A percentile compares a stretch with the other conserved stretches of the same genome.
phyloP scores from a whole-genome alignment of 345 rosid species.

The Erysimum cheiranthoides region DNA sequence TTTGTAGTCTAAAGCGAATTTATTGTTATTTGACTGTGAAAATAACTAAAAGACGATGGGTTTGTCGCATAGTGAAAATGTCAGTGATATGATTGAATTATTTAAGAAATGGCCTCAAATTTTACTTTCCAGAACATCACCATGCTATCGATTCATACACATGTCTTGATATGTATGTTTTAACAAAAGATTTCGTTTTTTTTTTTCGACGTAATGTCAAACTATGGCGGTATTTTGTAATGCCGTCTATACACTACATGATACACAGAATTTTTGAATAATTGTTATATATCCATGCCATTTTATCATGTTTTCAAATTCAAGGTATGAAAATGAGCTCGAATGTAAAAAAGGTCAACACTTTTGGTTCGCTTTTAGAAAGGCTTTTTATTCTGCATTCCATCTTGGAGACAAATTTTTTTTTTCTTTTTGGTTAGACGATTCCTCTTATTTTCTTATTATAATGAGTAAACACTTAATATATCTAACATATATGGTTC shows the following conservation, averaged over 20 bases:
- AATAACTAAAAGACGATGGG: not conserved
- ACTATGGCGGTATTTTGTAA: not conserved
- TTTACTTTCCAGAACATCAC: conserved; percentile 14
- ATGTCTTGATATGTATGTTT: conserved; percentile 1
- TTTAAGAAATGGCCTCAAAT: conserved; percentile 15
- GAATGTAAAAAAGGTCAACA: conserved; percentile 26
- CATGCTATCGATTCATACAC: conserved; percentile 19
- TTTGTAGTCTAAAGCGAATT: conserved; percentile 8
- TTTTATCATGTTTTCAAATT: conserved; percentile 9
- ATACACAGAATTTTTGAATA: not conserved
- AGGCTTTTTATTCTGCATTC: conserved; percentile 27
- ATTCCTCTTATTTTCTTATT: not conserved
- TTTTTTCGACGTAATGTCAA: not conserved
- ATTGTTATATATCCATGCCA: not conserved
- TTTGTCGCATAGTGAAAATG: conserved; percentile 32
- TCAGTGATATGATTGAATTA: conserved; percentile 22
- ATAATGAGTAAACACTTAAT: not conserved
- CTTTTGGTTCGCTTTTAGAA: conserved; percentile 33
- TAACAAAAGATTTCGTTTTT: not conserved
- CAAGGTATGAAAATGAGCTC: conserved; percentile 20
- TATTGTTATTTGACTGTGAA: not conserved
- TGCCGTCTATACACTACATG: not conserved
- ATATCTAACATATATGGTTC: not conserved
- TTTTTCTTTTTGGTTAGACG: not conserved
- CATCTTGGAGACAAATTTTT: conserved; percentile 22